Evolutionary conservation across 768 basidiomycete genomes (phyloP), one percentile per base, ranked within the genome.

Genomic region (Fistulinella prunicolor): DNA sequence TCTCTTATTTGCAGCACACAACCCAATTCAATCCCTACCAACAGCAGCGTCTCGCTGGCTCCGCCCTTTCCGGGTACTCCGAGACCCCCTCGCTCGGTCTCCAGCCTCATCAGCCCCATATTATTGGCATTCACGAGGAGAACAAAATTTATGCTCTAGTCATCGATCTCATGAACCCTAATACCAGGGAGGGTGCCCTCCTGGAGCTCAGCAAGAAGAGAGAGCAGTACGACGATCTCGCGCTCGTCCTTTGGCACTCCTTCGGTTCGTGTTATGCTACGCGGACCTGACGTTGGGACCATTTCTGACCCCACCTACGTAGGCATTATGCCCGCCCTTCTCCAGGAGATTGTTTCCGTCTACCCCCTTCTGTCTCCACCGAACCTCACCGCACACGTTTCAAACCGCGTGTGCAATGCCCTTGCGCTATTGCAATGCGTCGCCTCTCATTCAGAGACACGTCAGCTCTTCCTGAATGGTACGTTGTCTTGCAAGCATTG

Each of bases 401-500:
- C 94, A 10, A 99, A 99, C 70, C 85, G 96, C 42, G 96, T 99
- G 41, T 99, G 96, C 76, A 99, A 99, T 70, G 95, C 96, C 21
- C 82, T 99, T 38, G 96, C 96, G 8, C 81, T 99, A 37, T 75
- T 99, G 42, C 96, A 99, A 72, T 99, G 96, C 67, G 96, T 99
- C 39, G 96, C 96, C 21, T 95, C 93, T 53, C 96, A 99, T 66
- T 80, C 91, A 2, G 96, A 99, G 57, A 99, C 96, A 5, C 80
- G 96, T 47, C 88, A 92, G 55, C 80, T 97, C 23, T 99, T 99
- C 70, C 76, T 99, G 29, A 93, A 91, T 62, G 94, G 94, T 94
- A 48, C 44, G 78, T 47, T 9, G 2, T 9, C 40, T 5, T 17
- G 19, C 21, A 8, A 9, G 17, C 32, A 5, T 32, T 32, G 22